Conservation (phyloP, 768 basidiomycete genomes). For the Lactifluus subvellereus region DNA sequence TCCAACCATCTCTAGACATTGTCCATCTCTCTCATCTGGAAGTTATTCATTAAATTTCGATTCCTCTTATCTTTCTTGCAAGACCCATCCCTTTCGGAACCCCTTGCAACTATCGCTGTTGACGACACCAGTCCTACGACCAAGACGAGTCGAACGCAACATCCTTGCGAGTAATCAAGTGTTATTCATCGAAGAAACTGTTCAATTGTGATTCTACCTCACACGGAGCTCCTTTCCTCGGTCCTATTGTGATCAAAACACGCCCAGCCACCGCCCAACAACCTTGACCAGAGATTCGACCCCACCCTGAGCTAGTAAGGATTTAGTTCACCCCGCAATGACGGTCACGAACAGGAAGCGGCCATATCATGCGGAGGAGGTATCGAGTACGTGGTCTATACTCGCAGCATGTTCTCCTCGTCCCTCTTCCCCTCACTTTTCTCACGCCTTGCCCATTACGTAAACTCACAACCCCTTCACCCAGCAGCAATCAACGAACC, state of each 20-base stretch:
- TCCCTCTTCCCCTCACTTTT: constrained; percentile 22
- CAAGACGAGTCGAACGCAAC: constrained; percentile 5
- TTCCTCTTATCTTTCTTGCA: not conserved
- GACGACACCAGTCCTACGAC: constrained; percentile 1
- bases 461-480: constrained; percentile 20
- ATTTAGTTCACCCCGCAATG: constrained; percentile 34
- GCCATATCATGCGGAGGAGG: constrained; percentile 58
- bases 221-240: not conserved
- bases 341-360: constrained; percentile 64
- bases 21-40: not conserved
- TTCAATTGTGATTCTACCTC: not conserved
- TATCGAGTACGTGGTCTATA: constrained; percentile 44
- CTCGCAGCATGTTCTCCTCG: constrained; percentile 20
- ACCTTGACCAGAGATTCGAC: not conserved
- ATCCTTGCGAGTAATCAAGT: not conserved
- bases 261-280: not conserved
- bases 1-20: constrained; percentile 5
- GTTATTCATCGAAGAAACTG: not conserved
- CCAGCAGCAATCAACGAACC: constrained; percentile 68
- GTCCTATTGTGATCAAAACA: not conserved
- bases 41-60: not conserved
- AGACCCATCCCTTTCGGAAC: not conserved
- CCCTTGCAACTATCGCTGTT: not conserved
- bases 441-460: constrained; percentile 30
- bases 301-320: not conserved